Evolutionary conservation across 1,284 basidiomycete species (phyloP), one percentile per base, ranked within the genome.

Genomic region (Pseudomicrostroma phylloplanum): DNA sequence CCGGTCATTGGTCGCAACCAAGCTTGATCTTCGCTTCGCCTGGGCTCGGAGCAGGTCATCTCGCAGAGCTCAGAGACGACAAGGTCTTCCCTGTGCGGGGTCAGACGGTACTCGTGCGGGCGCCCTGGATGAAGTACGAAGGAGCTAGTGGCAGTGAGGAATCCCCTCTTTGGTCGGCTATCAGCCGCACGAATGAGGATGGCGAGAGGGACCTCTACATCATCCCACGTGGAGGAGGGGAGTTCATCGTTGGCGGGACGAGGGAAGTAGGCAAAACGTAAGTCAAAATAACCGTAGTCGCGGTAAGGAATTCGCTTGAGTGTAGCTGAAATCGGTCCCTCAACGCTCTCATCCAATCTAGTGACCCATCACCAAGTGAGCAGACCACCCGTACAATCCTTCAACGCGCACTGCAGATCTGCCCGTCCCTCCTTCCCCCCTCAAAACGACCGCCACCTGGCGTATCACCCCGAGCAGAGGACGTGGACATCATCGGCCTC

Each of bases 231-330:
- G 71, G 71, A 1, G 71, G 74, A 17, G 74, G 72, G 1, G 66
- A 66, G 1, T 66, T 72, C 12, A 61, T 76, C 42, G 68, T 71
- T 19, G 74, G 74, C 42, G 74, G 74, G 1, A 76, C 74, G 9
- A 56, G 74, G 6, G 60, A 72, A 9, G 49, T 64, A n/a, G 59
- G 46, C n/a, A 66, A 36, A 36, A 36, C 30, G 30, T 36, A 36
- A 36, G 30, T 36, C 3, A 3, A 36, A 36, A 9, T 3, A 3
- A 36, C 4, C 9, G 9, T 9, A 36, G 30, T 36, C 30, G 30
- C 9, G 30, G 3, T 3, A 36, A 3, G 30, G 9, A 36, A 9
- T 36, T 3, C 30, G 9, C 4, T 9, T 36, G 30, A 36, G 30
- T 9, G 30, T 4, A 4, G 3, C 30, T 36, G 30, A 36, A n/a